Percentiles rank a stretch among this genome's conserved stretches.
phyloP scores from a whole-genome alignment of 805 yeast genomes.

The Maudiozyma saulgeensis region DNA sequence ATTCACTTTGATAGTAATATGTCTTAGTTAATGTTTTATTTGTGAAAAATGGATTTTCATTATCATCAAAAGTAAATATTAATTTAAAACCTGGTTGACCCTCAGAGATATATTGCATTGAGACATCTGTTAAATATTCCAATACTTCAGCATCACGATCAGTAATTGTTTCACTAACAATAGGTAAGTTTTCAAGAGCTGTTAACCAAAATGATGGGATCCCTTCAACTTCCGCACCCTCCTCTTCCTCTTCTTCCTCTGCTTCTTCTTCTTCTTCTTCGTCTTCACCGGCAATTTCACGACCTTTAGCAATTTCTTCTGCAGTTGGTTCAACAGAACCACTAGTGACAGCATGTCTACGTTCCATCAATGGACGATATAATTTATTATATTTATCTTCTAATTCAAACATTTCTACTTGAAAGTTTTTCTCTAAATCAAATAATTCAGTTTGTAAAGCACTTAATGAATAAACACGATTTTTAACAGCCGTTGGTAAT shows the following conservation, averaged over 20 bases:
- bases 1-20: constrained; percentile 86
- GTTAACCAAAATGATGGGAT: constrained; percentile 96
- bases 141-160: constrained; percentile 86
- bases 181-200: constrained; percentile 77
- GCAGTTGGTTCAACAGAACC: constrained; percentile 72
- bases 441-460: constrained; percentile 70
- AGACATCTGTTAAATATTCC: constrained; percentile 55
- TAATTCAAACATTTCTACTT: constrained; percentile 73
- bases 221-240: constrained; percentile 50
- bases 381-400: constrained; percentile 68
- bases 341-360: constrained; percentile 59
- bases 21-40: constrained; percentile 70
- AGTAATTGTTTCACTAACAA: constrained; percentile 73
- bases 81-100: constrained; percentile 75
- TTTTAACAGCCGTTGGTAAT: constrained; percentile 62
- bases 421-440: constrained; percentile 82
- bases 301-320: constrained; percentile 74
- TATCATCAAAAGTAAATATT: constrained; percentile 62
- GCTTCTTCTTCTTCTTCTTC: constrained; percentile 36
- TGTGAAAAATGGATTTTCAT: constrained; percentile 62
- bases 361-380: constrained; percentile 67
- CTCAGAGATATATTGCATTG: constrained; percentile 61
- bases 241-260: constrained; percentile 35
- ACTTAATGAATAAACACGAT: constrained; percentile 74
- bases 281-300: constrained; percentile 42